These are phyloP conservation scores for Hericium erinaceus DNA, from an alignment of 768 basidiomycete species.

Conservation along the genomic window DNA sequence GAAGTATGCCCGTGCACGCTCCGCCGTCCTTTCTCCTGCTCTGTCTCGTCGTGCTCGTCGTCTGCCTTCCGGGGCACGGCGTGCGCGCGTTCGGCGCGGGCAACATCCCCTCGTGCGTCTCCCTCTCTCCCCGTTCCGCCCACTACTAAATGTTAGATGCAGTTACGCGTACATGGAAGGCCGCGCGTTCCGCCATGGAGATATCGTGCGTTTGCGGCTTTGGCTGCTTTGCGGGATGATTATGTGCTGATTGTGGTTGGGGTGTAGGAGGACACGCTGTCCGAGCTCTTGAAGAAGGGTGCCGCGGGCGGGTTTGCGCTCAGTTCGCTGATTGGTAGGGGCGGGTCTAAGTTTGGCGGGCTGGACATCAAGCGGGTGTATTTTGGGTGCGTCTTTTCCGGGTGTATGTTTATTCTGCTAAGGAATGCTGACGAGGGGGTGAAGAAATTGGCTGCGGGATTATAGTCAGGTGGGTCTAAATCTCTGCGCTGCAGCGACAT, in stretches of 20 bases:
- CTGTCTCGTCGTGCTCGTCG: conserved; percentile 34
- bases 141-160: background rate
- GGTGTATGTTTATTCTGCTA: background rate
- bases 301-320: conserved; percentile 43
- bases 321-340: conserved; percentile 44
- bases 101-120: conserved; percentile 52
- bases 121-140: background rate
- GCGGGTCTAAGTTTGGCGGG: conserved; percentile 59
- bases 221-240: background rate
- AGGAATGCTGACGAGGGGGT: background rate
- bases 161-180: conserved; percentile 85
- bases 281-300: conserved; percentile 48
- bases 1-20: too few relatives aligned
- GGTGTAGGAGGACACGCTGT: conserved; percentile 58
- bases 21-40: too few relatives aligned
- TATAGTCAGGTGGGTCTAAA: conserved; percentile 55
- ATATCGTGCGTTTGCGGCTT: conserved; percentile 43
- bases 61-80: conserved; percentile 47
- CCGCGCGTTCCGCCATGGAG: conserved; percentile 80
- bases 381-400: conserved; percentile 48
- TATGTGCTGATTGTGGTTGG: conserved; percentile 13
- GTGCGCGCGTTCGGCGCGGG: conserved; percentile 77
- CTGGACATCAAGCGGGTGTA: conserved; percentile 81
- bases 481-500: background rate
- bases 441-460: conserved; percentile 81